A percentile compares a stretch with the other conserved stretches of the same genome.
Evolutionary conservation across 768 basidiomycete genomes (phyloP).

Genomic region (Lyophyllum atratum): DNA sequence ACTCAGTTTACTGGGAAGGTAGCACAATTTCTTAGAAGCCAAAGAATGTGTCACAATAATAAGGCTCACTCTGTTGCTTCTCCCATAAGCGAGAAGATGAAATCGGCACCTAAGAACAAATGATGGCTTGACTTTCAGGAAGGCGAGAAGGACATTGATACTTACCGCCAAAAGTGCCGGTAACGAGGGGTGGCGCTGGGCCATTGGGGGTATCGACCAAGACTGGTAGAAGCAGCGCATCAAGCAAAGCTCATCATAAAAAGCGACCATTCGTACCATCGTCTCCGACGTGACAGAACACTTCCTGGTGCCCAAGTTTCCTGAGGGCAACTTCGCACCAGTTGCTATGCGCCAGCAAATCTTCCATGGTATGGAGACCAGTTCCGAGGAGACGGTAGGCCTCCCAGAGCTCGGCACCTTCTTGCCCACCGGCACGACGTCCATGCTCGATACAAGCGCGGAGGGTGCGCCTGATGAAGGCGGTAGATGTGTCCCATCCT

Average conservation of each 20-base stretch:
- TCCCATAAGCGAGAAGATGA: slow-evolving; percentile 64
- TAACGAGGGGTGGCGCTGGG: slow-evolving; percentile 61
- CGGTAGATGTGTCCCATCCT: slow-evolving; percentile 76
- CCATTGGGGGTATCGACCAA: slow-evolving; percentile 55
- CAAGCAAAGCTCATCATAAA: neutral
- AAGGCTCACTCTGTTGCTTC: slow-evolving; percentile 61
- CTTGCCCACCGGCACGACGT: slow-evolving; percentile 54
- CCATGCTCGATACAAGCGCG: slow-evolving; percentile 68
- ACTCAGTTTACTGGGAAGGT: slow-evolving; percentile 47
- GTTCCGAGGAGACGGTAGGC: slow-evolving; percentile 74
- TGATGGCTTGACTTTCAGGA: neutral
- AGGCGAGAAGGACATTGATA: slow-evolving; percentile 1
- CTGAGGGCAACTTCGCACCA: slow-evolving; percentile 77
- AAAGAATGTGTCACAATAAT: too few species aligned
- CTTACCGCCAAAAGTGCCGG: slow-evolving; percentile 65
- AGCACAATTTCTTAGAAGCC: too few species aligned
- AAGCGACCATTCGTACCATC: slow-evolving; percentile 32
- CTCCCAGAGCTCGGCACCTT: slow-evolving; percentile 60
- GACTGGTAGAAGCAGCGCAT: slow-evolving; percentile 24
- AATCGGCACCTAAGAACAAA: slow-evolving; percentile 48
- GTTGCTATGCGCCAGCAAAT: slow-evolving; percentile 77
- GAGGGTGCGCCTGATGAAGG: slow-evolving; percentile 64
- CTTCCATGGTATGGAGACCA: slow-evolving; percentile 70
- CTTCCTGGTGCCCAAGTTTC: slow-evolving; percentile 67
- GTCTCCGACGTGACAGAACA: slow-evolving; percentile 82